A percentile compares a stretch with the other conserved stretches of the same genome.
phyloP scores from a whole-genome alignment of 345 rosid genomes.

The Brassica juncea region DNA sequence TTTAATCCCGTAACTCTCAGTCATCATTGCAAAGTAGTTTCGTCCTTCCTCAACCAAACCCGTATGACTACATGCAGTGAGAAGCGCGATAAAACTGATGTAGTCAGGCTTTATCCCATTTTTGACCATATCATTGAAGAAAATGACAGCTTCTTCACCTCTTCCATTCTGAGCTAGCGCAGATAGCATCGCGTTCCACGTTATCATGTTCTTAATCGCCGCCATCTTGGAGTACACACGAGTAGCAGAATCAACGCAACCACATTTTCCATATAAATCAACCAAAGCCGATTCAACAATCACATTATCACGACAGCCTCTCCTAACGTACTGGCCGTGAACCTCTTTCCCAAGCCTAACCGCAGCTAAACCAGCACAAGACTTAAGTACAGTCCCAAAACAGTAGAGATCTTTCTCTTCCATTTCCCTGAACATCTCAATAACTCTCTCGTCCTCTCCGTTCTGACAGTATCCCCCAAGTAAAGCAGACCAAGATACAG shows the following conservation, averaged over 20 bases:
- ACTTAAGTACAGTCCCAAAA: constrained; percentile 84
- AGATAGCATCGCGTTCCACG: constrained; percentile 84
- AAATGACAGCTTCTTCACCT: constrained; percentile 60
- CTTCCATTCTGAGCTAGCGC: constrained; percentile 92
- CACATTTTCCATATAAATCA: constrained; percentile 87
- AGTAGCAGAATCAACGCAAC: constrained; percentile 64
- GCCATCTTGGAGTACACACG: constrained; percentile 55
- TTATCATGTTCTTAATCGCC: constrained; percentile 54
- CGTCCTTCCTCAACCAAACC: constrained; percentile 76
- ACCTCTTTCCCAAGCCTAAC: constrained; percentile 80
- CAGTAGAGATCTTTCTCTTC: constrained; percentile 62
- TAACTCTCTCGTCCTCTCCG: constrained; percentile 57
- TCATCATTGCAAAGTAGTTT: constrained; percentile 59
- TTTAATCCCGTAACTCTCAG: constrained; percentile 50
- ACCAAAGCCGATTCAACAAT: constrained; percentile 86
- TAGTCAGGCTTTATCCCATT: constrained; percentile 67
- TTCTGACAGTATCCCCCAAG: constrained; percentile 83
- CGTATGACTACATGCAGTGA: constrained; percentile 78
- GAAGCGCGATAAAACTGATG: constrained; percentile 80
- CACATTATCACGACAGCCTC: constrained; percentile 69
- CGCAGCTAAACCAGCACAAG: constrained; percentile 82
- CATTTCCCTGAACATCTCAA: constrained; percentile 62
- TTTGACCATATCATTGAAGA: constrained; percentile 61
- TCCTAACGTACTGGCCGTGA: constrained; percentile 82
- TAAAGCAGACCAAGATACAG: constrained; percentile 82